Evolutionary conservation across 805 yeast species (phyloP).

Genomic region (Saturnispora mendoncae): DNA sequence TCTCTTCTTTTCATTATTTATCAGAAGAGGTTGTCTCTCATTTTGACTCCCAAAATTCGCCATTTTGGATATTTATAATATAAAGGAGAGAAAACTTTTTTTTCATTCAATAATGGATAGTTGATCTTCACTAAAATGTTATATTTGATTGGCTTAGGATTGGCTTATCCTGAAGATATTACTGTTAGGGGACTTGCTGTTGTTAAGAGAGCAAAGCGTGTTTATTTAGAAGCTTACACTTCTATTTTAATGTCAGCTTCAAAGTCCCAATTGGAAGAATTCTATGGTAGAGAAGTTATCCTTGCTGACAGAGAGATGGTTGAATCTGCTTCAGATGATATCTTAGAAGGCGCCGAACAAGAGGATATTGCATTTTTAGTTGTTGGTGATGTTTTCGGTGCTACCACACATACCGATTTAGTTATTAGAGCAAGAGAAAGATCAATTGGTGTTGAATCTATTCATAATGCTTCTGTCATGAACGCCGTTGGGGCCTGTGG

Average conservation of each 20-base stretch:
- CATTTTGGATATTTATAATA: not conserved
- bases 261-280: constrained; percentile 60
- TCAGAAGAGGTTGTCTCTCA: not conserved
- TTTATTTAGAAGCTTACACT: constrained; percentile 93
- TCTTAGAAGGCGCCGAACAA: constrained; percentile 62
- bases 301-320: constrained; percentile 94
- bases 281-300: constrained; percentile 77
- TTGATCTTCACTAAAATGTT: constrained; percentile 44
- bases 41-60: not conserved
- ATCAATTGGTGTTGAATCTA: constrained; percentile 65
- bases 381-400: constrained; percentile 97
- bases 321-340: constrained; percentile 79
- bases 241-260: constrained; percentile 92
- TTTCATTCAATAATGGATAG: not conserved
- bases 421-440: constrained; percentile 85
- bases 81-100: not conserved
- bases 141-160: constrained; percentile 84
- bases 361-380: constrained; percentile 91
- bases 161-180: constrained; percentile 81
- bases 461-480: constrained; percentile 96
- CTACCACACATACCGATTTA: constrained; percentile 94
- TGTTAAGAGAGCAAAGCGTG: constrained; percentile 75
- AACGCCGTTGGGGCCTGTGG: constrained; percentile 99
- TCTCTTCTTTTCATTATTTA: not conserved
- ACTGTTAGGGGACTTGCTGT: constrained; percentile 90